phyloP scores from a whole-genome alignment of 1,284 basidiomycete genomes.

The Marasmius tenuissimus region DNA sequence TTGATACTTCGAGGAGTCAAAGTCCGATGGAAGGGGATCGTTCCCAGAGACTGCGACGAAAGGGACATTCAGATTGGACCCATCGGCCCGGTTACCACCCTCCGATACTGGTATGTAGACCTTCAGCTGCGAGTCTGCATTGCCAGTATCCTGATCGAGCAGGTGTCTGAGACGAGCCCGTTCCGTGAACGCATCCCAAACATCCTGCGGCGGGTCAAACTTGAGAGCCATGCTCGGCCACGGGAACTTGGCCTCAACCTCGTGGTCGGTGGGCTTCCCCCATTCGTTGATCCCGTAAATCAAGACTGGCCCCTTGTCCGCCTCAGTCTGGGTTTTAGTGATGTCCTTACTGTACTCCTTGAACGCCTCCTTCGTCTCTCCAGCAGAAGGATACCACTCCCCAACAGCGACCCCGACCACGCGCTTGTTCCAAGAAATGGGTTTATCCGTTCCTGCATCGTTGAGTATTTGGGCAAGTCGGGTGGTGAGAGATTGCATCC shows the following conservation, averaged over 20 bases:
- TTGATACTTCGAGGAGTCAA: background rate
- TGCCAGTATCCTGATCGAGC: background rate
- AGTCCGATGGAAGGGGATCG: background rate
- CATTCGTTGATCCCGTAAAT: slow-evolving; percentile 12
- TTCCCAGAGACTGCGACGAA: background rate
- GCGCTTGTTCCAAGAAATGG: slow-evolving; percentile 30
- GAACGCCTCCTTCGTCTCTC: slow-evolving; percentile 31
- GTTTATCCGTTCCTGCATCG: slow-evolving; percentile 34
- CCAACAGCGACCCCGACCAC: slow-evolving; percentile 34
- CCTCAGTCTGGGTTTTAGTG: slow-evolving; percentile 24
- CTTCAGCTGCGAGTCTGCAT: background rate
- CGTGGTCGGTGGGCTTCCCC: slow-evolving; percentile 4
- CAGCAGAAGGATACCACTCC: slow-evolving; percentile 31
- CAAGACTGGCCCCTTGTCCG: background rate
- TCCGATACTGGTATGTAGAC: background rate
- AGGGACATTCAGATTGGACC: background rate
- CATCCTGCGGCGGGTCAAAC: background rate
- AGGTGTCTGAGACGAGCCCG: background rate
- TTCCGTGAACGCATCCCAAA: slow-evolving; percentile 8
- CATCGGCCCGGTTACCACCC: background rate
- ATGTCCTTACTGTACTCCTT: background rate
- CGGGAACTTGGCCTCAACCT: slow-evolving; percentile 6
- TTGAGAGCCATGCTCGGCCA: slow-evolving; percentile 3
- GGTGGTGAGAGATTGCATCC: slow-evolving; percentile 25
- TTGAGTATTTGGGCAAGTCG: slow-evolving; percentile 24